Conservation (phyloP, 2,329 filamentous ascomycete genomes). For the Elsinoe ampelina region DNA sequence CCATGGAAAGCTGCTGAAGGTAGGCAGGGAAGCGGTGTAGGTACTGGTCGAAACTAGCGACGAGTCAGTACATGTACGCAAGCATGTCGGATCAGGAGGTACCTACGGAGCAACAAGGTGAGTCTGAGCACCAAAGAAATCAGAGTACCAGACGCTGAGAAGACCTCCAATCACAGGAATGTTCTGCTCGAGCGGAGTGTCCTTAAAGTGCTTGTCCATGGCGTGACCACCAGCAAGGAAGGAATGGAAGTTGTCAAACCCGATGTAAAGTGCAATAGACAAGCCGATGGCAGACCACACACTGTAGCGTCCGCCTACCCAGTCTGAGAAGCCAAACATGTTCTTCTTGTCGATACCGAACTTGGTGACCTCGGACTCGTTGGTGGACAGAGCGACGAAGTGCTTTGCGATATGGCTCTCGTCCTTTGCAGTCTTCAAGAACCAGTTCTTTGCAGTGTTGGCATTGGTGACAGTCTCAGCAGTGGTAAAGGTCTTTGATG, state of each 20-base stretch:
- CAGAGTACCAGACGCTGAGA: constrained; percentile 95
- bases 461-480: constrained; percentile 96
- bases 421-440: constrained; percentile 77
- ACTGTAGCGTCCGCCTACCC: constrained; percentile 96
- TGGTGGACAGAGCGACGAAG: constrained; percentile 96
- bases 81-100: background rate
- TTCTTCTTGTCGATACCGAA: constrained; percentile 98
- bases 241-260: constrained; percentile 94
- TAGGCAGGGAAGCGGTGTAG: constrained; percentile 98
- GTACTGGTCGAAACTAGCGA: constrained; percentile 83
- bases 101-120: constrained; percentile 89
- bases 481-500: constrained; percentile 98
- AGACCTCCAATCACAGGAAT: constrained; percentile 88
- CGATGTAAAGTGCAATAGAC: constrained; percentile 88
- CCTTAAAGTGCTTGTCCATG: constrained; percentile 97
- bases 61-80: constrained; percentile 20
- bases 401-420: constrained; percentile 77
- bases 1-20: constrained; percentile 98
- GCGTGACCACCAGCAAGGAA: constrained; percentile 90
- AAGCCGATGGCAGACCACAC: constrained; percentile 98
- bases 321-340: constrained; percentile 99
- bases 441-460: constrained; percentile 95
- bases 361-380: constrained; percentile 89
- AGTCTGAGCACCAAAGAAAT: constrained; percentile 97
- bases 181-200: constrained; percentile 84